These are phyloP conservation scores for Chytriomyces confervae DNA, from an alignment of 192 early-diverging fungal species.

Conservation along the genomic window DNA sequence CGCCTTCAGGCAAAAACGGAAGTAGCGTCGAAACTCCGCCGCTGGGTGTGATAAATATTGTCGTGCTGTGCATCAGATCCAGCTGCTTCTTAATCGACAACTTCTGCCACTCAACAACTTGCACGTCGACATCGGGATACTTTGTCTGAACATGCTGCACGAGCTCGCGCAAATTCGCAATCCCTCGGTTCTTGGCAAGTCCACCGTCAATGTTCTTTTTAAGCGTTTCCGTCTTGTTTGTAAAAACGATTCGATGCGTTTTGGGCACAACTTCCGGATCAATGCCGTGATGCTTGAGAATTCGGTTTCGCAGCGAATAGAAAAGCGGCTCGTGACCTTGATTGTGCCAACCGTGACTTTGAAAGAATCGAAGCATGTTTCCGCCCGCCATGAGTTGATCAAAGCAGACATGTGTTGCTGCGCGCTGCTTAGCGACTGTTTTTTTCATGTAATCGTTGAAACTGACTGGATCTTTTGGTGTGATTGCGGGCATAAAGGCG, in stretches of 20 bases:
- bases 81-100: constrained; percentile 37
- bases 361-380: constrained; percentile 35
- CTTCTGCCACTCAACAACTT: constrained; percentile 36
- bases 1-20: constrained; percentile 42
- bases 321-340: constrained; percentile 45
- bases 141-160: background rate
- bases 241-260: constrained; percentile 43
- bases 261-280: constrained; percentile 15
- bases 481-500: constrained; percentile 35
- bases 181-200: constrained; percentile 27
- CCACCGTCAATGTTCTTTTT: constrained; percentile 27
- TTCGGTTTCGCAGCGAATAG: constrained; percentile 27
- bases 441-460: constrained; percentile 26
- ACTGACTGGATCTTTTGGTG: constrained; percentile 12
- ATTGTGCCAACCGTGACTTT: constrained; percentile 25
- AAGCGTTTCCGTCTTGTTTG: constrained; percentile 38
- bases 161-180: constrained; percentile 34
- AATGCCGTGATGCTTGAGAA: constrained; percentile 30
- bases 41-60: constrained; percentile 40
- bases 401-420: constrained; percentile 32
- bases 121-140: constrained; percentile 21
- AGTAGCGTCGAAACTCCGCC: constrained; percentile 44
- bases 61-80: constrained; percentile 31
- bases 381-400: constrained; percentile 39
- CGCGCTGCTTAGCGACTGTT: background rate